Conservation (phyloP, 306 rosid genomes). For the Malus domestica region ASM211411v1 NC_041797.1:9789501-9790000, state of each 20-base stretch:
- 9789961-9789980: slow-evolving; percentile 1
- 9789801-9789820: slow-evolving; percentile 8
- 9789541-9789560: neutral
- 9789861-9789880: neutral
- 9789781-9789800: neutral
- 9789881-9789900: too few relatives aligned
- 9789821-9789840: neutral
- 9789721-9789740: neutral
- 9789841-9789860: neutral
- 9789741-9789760: slow-evolving; percentile 4
- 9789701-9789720: neutral
- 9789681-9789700: neutral
- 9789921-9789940: slow-evolving; percentile 10
- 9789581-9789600: too few relatives aligned
- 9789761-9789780: neutral
- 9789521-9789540: neutral
- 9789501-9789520: too few relatives aligned
- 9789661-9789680: neutral
- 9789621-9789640: too few relatives aligned
- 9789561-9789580: too few relatives aligned
- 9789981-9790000: neutral
- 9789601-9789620: too few relatives aligned
- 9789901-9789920: neutral
- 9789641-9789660: neutral
- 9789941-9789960: neutral